Percentiles rank a stretch among this genome's conserved stretches.
These are phyloP conservation scores for Aspergillus leporis DNA, from an alignment of 495 filamentous ascomycete genomes.

Conservation along the genomic window DNA sequence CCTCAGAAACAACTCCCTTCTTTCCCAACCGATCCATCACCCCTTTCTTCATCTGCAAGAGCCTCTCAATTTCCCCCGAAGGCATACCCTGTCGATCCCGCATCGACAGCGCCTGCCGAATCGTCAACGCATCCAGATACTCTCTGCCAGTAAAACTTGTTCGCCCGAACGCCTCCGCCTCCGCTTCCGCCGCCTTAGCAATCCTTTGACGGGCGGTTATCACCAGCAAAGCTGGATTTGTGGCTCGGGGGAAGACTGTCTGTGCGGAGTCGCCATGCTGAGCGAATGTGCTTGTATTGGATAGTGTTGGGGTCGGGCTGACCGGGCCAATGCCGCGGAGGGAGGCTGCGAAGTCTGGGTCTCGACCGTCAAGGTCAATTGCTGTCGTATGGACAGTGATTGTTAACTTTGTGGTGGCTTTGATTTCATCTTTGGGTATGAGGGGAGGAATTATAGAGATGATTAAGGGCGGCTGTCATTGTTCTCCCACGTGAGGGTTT, in stretches of 20 bases:
- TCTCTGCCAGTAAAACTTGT: constrained; percentile 44
- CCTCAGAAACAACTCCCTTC: constrained; percentile 45
- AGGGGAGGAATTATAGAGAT: background rate
- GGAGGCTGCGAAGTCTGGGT: constrained; percentile 62
- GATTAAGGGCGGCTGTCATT: background rate
- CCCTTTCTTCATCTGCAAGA: constrained; percentile 58
- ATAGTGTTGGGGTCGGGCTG: constrained; percentile 58
- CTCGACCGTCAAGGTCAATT: constrained; percentile 66
- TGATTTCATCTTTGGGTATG: no score
- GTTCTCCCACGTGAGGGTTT: background rate
- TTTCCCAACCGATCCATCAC: constrained; percentile 55
- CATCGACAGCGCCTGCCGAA: constrained; percentile 61
- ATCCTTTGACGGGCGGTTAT: constrained; percentile 46
- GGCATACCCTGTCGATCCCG: constrained; percentile 54
- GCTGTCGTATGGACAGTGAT: constrained; percentile 36
- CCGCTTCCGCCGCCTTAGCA: constrained; percentile 50
- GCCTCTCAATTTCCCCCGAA: constrained; percentile 57
- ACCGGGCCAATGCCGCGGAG: constrained; percentile 66
- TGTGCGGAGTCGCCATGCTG: constrained; percentile 13
- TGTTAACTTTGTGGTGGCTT: constrained; percentile 13
- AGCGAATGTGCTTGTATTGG: constrained; percentile 53
- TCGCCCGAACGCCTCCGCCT: constrained; percentile 46
- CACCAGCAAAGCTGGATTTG: constrained; percentile 54
- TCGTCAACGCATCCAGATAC: constrained; percentile 62
- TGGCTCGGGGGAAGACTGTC: constrained; percentile 49